phyloP scores from a whole-genome alignment of 192 early-diverging fungal genomes.

The Funneliformis mosseae region DNA sequence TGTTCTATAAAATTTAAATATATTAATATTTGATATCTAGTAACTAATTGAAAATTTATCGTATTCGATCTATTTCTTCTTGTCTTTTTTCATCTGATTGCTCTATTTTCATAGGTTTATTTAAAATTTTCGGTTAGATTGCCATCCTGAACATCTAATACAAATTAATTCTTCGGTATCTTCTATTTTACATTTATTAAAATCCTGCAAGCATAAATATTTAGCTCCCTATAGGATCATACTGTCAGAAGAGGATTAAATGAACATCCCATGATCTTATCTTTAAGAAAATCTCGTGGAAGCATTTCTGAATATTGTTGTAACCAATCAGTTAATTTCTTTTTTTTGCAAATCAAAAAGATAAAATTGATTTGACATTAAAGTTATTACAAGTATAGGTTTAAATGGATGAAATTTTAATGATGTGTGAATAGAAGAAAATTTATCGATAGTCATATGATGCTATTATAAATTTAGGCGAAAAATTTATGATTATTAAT shows the following conservation, averaged over 20 bases:
- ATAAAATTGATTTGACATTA: slow-evolving; percentile 73
- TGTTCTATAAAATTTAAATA: slow-evolving; percentile 70
- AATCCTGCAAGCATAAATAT: slow-evolving; percentile 76
- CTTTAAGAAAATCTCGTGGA: slow-evolving; percentile 68
- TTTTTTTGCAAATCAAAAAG: slow-evolving; percentile 70
- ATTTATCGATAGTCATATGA: slow-evolving; percentile 66
- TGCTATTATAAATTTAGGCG: slow-evolving; percentile 44
- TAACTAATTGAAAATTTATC: slow-evolving; percentile 69
- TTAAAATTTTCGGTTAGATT: slow-evolving; percentile 42
- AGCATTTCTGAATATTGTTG: slow-evolving; percentile 65
- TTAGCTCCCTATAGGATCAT: slow-evolving; percentile 70
- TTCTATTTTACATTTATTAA: slow-evolving; percentile 59
- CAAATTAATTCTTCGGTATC: slow-evolving; percentile 47
- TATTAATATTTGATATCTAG: slow-evolving; percentile 87
- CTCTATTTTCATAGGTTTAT: slow-evolving; percentile 35
- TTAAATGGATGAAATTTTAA: slow-evolving; percentile 66
- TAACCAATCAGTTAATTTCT: slow-evolving; percentile 85
- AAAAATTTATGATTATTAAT: not conserved
- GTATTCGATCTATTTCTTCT: slow-evolving; percentile 48
- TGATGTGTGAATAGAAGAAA: slow-evolving; percentile 62
- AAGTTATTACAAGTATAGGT: slow-evolving; percentile 61
- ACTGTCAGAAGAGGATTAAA: slow-evolving; percentile 64
- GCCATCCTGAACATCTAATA: slow-evolving; percentile 46
- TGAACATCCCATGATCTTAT: slow-evolving; percentile 74
- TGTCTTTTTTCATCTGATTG: slow-evolving; percentile 42